Percentiles rank a stretch among this genome's conserved stretches.
Evolutionary conservation across 2,329 filamentous ascomycete genomes (phyloP).

Genomic region (Dactylellina sp.): DNA sequence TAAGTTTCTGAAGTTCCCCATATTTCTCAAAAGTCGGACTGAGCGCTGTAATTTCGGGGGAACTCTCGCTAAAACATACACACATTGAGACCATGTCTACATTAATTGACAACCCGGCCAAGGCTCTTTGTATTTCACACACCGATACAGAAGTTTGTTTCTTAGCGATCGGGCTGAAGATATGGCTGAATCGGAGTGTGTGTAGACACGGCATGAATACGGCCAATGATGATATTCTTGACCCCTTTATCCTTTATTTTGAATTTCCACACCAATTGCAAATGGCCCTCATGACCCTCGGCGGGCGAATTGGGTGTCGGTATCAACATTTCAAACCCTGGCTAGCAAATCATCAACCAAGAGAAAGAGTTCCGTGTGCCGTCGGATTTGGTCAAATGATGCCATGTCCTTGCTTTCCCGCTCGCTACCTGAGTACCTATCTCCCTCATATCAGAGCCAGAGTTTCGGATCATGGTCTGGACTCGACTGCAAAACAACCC

Average conservation of each 20-base stretch:
- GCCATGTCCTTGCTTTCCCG: constrained; percentile 41
- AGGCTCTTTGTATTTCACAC: constrained; percentile 14
- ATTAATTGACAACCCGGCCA: constrained; percentile 16
- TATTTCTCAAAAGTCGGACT: constrained; percentile 3
- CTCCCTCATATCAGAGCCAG: constrained; percentile 5
- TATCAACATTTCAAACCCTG: not conserved
- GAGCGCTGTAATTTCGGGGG: constrained; percentile 52
- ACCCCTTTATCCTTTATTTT: constrained; percentile 5
- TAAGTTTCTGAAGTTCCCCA: too few species aligned
- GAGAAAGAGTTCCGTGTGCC: constrained; percentile 21
- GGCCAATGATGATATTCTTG: not conserved
- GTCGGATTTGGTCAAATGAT: constrained; percentile 30
- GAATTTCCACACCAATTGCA: constrained; percentile 18
- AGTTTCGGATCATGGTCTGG: constrained; percentile 25
- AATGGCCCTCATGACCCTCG: constrained; percentile 22
- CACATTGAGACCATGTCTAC: constrained; percentile 1
- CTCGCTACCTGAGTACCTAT: constrained; percentile 21
- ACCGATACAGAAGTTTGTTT: not conserved
- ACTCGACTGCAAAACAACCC: not conserved
- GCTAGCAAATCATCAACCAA: constrained; percentile 7
- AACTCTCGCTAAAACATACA: constrained; percentile 45
- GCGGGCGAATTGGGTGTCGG: not conserved
- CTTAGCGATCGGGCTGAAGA: not conserved
- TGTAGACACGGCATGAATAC: constrained; percentile 43
- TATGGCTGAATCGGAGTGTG: constrained; percentile 13